Evolutionary conservation across 1,284 basidiomycete species (phyloP), one percentile per base, ranked within the genome.

Genomic region (Pseudozyma hubeiensis): DNA sequence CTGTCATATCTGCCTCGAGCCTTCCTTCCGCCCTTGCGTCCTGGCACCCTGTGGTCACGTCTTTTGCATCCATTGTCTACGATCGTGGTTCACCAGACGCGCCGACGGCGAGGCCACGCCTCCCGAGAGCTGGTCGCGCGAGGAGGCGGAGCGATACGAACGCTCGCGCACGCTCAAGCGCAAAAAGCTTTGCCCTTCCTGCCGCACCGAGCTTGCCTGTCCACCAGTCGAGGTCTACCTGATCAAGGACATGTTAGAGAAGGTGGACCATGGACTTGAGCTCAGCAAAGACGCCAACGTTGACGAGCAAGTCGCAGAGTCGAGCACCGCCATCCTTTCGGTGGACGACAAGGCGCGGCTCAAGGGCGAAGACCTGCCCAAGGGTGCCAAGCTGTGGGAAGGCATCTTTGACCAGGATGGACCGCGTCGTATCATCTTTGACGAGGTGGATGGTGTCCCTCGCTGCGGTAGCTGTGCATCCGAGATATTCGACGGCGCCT

Each of bases 11-110:
- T 80, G 79, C 43, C 53, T 80, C 44, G 79, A 80, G 37, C 72
- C 77, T 24, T 64, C 65, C 33, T 80, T 73, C 68, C 65, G 79
- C 5, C 79, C 79, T 7, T 76, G 66, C 40, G 75, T 80, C 29
- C 62, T 83, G 7, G 69, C 79, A 3, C 81, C 81, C 0, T 83
- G 81, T 50, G 80, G 80, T 7, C 81, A 83, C 53, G 65, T 75
- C 14, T 83, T 81, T 39, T 83, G 81, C 56, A 77, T 81, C 9
- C 60, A 64, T 49, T 83, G 81, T 54, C 69, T 83, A 7, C 67
- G 78, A 9, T 60, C 67, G 13, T 83, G 79, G 79, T 83, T 83
- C 64, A 74, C 71, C 40, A 74, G 71, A 33, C 79, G 72, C 7
- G 43, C 63, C 4, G 66, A 62, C 10, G 63, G 65, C 45, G 69